A percentile compares a stretch with the other conserved stretches of the same genome.
Evolutionary conservation across 2,329 filamentous ascomycete species (phyloP).

Genomic region (Elsinoe fawcettii): DNA sequence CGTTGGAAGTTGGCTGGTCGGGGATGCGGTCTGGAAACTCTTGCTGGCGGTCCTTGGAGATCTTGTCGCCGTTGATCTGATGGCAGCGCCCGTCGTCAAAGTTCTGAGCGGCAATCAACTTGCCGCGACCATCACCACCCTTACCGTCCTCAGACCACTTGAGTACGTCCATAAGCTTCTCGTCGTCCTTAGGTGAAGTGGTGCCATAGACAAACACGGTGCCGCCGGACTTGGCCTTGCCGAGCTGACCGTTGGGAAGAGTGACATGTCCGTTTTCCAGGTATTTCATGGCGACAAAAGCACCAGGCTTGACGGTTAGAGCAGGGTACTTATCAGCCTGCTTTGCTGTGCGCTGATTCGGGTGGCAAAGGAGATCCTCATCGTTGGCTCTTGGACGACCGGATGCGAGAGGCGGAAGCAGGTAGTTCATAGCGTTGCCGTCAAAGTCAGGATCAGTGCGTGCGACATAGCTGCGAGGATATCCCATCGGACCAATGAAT

Average conservation of each 20-base stretch:
- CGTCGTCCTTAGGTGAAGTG: constrained; percentile 41
- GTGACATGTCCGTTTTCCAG: constrained; percentile 46
- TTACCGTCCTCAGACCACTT: constrained; percentile 74
- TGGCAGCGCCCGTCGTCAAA: constrained; percentile 91
- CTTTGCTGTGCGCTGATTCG: constrained; percentile 52
- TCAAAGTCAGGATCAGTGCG: constrained; percentile 50
- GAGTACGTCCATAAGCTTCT: constrained; percentile 59
- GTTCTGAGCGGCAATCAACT: constrained; percentile 66
- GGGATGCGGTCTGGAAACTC: constrained; percentile 49
- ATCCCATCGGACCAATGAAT: constrained; percentile 64
- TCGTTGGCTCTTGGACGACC: constrained; percentile 42
- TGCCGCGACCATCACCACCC: constrained; percentile 71
- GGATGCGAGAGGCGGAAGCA: constrained; percentile 49
- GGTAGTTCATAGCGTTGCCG: constrained; percentile 49
- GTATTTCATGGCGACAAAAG: constrained; percentile 43
- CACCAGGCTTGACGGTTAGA: constrained; percentile 48
- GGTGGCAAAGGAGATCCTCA: constrained; percentile 55
- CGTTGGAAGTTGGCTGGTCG: constrained; percentile 37
- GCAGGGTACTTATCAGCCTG: constrained; percentile 49
- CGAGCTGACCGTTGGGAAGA: constrained; percentile 32
- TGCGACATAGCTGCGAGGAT: constrained; percentile 60
- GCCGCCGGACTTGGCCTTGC: constrained; percentile 39
- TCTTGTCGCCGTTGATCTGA: constrained; percentile 57
- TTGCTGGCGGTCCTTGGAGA: constrained; percentile 53
- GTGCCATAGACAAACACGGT: constrained; percentile 45